phyloP scores from a whole-genome alignment of 2,329 filamentous ascomycete genomes.

The Alternaria infectoria region DNA sequence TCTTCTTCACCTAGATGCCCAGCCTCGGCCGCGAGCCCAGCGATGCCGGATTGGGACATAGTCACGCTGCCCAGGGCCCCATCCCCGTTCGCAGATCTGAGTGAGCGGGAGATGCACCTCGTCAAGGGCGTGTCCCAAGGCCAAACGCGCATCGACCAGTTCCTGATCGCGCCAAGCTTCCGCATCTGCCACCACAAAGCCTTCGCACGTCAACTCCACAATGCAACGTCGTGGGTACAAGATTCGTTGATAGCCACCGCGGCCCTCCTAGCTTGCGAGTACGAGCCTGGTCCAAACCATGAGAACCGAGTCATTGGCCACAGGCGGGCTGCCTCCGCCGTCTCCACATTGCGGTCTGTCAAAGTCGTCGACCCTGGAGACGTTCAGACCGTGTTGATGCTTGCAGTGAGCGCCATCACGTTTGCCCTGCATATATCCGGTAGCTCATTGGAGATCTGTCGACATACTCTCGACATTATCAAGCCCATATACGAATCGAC shows the following conservation, averaged over 20 bases:
- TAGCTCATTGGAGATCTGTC: not conserved
- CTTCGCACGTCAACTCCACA: constrained; percentile 7
- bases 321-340: constrained; percentile 2
- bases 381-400: not conserved
- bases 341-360: constrained; percentile 4
- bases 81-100: not conserved
- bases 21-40: not conserved
- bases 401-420: constrained; percentile 9
- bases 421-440: constrained; percentile 8
- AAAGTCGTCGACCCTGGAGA: not conserved
- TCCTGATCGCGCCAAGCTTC: constrained; percentile 6
- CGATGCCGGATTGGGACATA: not conserved
- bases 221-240: not conserved
- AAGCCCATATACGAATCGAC: constrained; percentile 2
- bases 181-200: constrained; percentile 6
- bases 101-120: constrained; percentile 7
- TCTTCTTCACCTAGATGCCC: not conserved
- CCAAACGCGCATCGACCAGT: constrained; percentile 6
- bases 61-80: not conserved
- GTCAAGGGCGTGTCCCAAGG: constrained; percentile 5
- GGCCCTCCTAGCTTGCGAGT: constrained; percentile 6
- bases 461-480: constrained; percentile 1
- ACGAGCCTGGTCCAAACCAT: not conserved
- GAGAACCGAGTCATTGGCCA: constrained; percentile 4
- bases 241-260: constrained; percentile 10